phyloP scores from a whole-genome alignment of 352 stramenopile species.

The Pythium phragmiticola region DNA sequence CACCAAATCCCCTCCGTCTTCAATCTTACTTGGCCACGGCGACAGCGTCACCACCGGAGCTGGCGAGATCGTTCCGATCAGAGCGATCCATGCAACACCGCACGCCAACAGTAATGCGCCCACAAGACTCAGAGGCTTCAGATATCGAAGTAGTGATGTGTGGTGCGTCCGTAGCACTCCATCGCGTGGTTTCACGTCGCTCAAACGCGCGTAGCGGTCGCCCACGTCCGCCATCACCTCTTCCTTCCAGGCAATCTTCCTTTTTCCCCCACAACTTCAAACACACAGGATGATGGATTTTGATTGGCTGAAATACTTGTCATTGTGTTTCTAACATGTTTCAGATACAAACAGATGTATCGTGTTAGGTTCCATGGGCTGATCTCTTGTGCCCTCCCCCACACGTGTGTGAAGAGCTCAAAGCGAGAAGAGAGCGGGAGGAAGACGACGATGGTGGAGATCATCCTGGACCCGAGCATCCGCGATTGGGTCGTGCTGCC shows the following conservation, averaged over 20 bases:
- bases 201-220: too few species aligned
- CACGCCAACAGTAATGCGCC: constrained; percentile 3
- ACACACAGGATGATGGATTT: neutral
- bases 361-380: neutral
- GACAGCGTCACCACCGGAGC: constrained; percentile 29
- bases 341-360: constrained; percentile 1
- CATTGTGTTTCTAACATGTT: too few species aligned
- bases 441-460: constrained; percentile 66
- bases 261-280: neutral
- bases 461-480: constrained; percentile 93
- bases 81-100: constrained; percentile 4
- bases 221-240: too few species aligned
- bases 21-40: constrained; percentile 36
- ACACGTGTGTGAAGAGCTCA: constrained; percentile 1
- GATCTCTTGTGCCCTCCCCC: constrained; percentile 4
- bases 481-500: constrained; percentile 97
- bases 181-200: too few species aligned
- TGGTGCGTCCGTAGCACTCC: too few species aligned
- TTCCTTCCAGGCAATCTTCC: too few species aligned
- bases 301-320: neutral
- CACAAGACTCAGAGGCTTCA: too few species aligned
- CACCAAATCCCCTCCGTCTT: constrained; percentile 52
- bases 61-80: neutral
- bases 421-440: neutral
- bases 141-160: too few species aligned